These are phyloP conservation scores for Citrullus mucosospermus DNA, from an alignment of 306 rosid genomes.

Conservation along the genomic window DNA sequence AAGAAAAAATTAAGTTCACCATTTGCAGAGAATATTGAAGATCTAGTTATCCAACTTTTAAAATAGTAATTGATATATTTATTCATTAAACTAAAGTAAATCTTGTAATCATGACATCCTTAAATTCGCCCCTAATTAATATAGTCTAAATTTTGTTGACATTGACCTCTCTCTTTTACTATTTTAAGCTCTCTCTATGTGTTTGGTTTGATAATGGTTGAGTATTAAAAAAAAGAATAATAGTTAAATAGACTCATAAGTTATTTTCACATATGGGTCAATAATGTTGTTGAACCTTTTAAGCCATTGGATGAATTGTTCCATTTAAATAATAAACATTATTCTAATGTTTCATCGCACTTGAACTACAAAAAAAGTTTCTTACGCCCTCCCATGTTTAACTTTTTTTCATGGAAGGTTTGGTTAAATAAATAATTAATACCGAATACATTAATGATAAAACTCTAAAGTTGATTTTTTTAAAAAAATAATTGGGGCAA, in stretches of 20 bases:
- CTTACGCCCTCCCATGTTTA: no score
- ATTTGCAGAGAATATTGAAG: no score
- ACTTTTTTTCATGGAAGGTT: background rate
- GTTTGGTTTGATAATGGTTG: background rate
- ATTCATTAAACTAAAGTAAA: no score
- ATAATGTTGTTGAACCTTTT: background rate
- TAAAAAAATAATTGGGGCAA: no score
- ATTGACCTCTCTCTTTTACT: background rate
- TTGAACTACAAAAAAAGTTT: no score
- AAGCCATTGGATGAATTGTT: background rate
- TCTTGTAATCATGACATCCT: no score
- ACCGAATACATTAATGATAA: no score
- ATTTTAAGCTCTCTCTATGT: background rate
- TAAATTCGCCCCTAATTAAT: background rate
- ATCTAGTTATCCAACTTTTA: no score
- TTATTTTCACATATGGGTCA: background rate
- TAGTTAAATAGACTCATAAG: background rate
- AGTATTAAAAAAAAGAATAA: background rate
- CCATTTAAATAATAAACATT: no score
- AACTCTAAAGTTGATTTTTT: no score
- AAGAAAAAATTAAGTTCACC: no score
- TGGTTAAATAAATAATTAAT: background rate
- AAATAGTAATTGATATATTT: no score
- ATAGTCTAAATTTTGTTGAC: background rate
- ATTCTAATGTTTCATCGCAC: background rate